Evolutionary conservation across 1,139 yeast genomes (phyloP).

Genomic region (Waltiozyma sp.): DNA sequence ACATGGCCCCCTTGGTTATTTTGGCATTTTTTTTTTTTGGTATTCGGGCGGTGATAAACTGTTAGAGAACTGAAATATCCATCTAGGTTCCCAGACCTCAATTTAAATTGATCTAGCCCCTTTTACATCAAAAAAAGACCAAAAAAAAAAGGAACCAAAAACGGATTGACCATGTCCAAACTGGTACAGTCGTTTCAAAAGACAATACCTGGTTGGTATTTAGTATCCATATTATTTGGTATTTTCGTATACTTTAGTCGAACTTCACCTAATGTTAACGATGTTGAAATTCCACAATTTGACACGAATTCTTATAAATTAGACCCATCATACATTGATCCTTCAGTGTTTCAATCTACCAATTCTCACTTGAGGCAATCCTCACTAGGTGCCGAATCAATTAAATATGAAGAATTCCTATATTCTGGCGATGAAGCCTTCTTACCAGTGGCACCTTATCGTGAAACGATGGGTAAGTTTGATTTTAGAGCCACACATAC

Average conservation of each 20-base stretch:
- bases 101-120: too few species aligned
- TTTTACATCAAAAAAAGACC: too few species aligned
- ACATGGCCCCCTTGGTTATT: too few species aligned
- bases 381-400: slow-evolving; percentile 9
- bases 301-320: slow-evolving; percentile 13
- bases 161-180: too few species aligned
- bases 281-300: slow-evolving; percentile 11
- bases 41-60: too few species aligned
- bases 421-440: slow-evolving; percentile 20
- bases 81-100: too few species aligned
- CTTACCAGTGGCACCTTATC: slow-evolving; percentile 25
- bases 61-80: too few species aligned
- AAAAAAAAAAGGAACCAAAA: too few species aligned
- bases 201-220: slow-evolving; percentile 13
- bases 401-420: slow-evolving; percentile 18
- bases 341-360: slow-evolving; percentile 5
- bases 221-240: slow-evolving; percentile 10
- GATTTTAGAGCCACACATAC: slow-evolving; percentile 22
- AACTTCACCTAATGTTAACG: slow-evolving; percentile 4
- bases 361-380: background rate
- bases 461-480: slow-evolving; percentile 20
- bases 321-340: slow-evolving; percentile 10
- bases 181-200: slow-evolving; percentile 6
- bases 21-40: too few species aligned
- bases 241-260: slow-evolving; percentile 10